Evolutionary conservation across 148 eudicot species (phyloP).

Genomic region (Rheum nobile): DNA sequence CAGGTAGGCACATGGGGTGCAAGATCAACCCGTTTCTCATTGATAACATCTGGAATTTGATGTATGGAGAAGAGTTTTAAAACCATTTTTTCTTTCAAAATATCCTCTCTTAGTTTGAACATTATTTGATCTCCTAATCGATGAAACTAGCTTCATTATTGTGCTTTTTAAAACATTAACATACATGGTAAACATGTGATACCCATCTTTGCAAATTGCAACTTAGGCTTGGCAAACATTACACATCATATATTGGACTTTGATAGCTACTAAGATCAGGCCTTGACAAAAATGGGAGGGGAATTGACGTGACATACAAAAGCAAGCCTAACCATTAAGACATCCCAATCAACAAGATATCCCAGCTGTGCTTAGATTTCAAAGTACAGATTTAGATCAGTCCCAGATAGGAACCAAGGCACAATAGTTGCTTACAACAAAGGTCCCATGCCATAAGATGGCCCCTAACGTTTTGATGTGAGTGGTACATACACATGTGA

Average conservation of each 20-base stretch:
- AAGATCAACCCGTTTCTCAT: constrained; percentile 71
- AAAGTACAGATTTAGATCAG: not conserved
- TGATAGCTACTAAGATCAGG: not conserved
- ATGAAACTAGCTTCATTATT: not conserved
- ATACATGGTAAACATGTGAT: not conserved
- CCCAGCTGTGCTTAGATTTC: too few relatives aligned
- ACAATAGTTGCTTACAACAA: not conserved
- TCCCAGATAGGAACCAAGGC: not conserved
- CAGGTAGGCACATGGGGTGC: constrained; percentile 61
- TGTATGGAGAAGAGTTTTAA: not conserved
- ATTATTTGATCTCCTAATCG: not conserved
- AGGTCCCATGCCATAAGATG: constrained; percentile 3
- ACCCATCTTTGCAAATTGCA: not conserved
- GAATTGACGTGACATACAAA: not conserved
- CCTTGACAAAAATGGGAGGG: not conserved
- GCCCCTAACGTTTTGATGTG: not conserved
- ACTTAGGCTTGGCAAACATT: not conserved
- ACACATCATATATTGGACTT: too few relatives aligned
- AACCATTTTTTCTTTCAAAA: too few relatives aligned
- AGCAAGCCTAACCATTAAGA: too few relatives aligned
- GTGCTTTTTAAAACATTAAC: not conserved
- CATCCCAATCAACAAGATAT: too few relatives aligned
- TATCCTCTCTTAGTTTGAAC: not conserved
- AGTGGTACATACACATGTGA: not conserved
- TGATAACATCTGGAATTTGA: constrained; percentile 55